phyloP scores from a whole-genome alignment of 345 rosid species.

The Citrus trifoliata region DNA sequence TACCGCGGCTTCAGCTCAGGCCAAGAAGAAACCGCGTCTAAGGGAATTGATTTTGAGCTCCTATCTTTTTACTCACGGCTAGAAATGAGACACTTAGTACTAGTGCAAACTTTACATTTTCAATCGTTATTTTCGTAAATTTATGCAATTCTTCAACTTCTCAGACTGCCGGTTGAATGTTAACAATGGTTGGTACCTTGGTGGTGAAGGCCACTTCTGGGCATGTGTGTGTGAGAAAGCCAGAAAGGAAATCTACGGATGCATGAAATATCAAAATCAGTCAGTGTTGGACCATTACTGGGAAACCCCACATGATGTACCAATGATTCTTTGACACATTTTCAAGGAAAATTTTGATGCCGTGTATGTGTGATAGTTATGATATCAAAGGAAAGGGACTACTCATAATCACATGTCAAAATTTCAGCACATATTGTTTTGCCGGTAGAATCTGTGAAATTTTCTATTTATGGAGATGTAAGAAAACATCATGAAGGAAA shows the following conservation, averaged over 20 bases:
- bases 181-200: not conserved
- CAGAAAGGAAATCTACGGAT: too few relatives aligned
- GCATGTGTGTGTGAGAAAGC: not conserved
- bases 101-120: too few relatives aligned
- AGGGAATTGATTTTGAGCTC: not conserved
- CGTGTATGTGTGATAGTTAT: not conserved
- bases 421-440: too few relatives aligned
- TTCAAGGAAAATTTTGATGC: not conserved
- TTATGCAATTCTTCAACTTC: too few relatives aligned
- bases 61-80: not conserved
- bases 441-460: too few relatives aligned
- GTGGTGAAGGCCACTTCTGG: not conserved
- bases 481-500: not conserved
- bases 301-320: not conserved
- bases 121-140: too few relatives aligned
- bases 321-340: not conserved
- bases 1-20: not conserved
- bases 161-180: too few relatives aligned
- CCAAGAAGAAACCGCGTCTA: not conserved
- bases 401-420: not conserved
- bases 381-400: not conserved
- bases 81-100: not conserved
- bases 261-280: too few relatives aligned
- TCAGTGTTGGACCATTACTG: too few relatives aligned
- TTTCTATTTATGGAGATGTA: not conserved